Evolutionary conservation across 192 early-diverging fungal species (phyloP).

Genomic region (Mortierella antarctica): DNA sequence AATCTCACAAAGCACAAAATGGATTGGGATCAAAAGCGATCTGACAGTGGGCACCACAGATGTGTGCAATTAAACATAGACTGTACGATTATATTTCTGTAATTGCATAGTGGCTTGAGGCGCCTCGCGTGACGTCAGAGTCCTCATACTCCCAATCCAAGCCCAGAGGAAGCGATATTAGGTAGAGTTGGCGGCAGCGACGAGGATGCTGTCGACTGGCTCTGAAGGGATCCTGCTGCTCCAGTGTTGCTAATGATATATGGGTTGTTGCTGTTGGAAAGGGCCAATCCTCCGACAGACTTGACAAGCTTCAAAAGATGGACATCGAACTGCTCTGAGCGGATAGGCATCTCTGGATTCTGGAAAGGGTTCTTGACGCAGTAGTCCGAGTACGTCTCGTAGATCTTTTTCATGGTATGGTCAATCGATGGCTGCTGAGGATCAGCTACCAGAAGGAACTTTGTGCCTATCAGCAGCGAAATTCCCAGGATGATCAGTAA

Average conservation of each 20-base stretch:
- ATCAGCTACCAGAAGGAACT: slow-evolving; percentile 93
- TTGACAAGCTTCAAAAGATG: slow-evolving; percentile 78
- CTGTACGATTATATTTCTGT: not conserved
- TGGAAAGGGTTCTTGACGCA: slow-evolving; percentile 99
- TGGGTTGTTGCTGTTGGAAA: slow-evolving; percentile 14
- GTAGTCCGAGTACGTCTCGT: slow-evolving; percentile 94
- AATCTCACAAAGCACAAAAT: not conserved
- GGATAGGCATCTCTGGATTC: slow-evolving; percentile 98
- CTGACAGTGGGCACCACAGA: too few species aligned
- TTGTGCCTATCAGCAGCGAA: slow-evolving; percentile 72
- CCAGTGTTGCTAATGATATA: slow-evolving; percentile 2
- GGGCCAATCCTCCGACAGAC: slow-evolving; percentile 43
- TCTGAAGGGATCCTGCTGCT: not conserved
- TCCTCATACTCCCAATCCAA: slow-evolving; percentile 17
- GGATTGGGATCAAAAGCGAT: too few species aligned
- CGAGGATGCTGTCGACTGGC: not conserved
- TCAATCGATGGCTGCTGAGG: slow-evolving; percentile 79
- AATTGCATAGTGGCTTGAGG: not conserved
- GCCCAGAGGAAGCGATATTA: slow-evolving; percentile 36
- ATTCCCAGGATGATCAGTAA: too few species aligned
- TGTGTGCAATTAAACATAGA: too few species aligned
- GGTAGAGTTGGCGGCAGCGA: slow-evolving; percentile 21
- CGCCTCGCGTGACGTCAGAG: too few species aligned
- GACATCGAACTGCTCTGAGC: slow-evolving; percentile 93
- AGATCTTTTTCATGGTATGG: slow-evolving; percentile 71